Conservation (phyloP, 2,329 filamentous ascomycete species). For the Periconia sp. region DNA sequence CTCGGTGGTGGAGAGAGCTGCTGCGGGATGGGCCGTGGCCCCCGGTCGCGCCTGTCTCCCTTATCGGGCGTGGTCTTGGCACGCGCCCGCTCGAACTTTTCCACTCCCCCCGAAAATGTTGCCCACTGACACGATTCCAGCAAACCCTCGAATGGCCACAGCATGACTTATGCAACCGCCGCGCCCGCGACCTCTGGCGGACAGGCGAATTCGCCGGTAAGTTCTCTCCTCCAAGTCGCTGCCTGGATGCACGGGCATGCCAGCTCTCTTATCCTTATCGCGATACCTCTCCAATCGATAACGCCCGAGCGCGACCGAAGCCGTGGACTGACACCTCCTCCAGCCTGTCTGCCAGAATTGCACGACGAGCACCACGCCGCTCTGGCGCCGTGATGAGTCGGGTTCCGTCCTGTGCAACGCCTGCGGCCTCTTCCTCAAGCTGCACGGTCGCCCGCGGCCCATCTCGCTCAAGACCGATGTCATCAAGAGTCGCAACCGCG, state of each 20-base stretch:
- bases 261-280: constrained; percentile 55
- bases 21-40: constrained; percentile 21
- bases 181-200: constrained; percentile 70
- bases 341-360: constrained; percentile 98
- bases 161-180: constrained; percentile 67
- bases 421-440: constrained; percentile 95
- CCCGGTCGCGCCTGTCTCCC: constrained; percentile 25
- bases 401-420: constrained; percentile 98
- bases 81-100: constrained; percentile 40
- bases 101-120: no score
- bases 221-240: constrained; percentile 26
- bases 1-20: no score
- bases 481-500: constrained; percentile 98
- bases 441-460: constrained; percentile 89
- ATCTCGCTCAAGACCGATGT: constrained; percentile 99
- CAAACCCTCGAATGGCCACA: constrained; percentile 55
- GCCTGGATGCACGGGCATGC: background rate
- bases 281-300: constrained; percentile 46
- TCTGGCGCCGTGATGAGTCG: constrained; percentile 97
- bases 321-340: constrained; percentile 55
- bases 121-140: constrained; percentile 34
- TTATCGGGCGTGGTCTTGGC: constrained; percentile 42
- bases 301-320: constrained; percentile 21
- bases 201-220: constrained; percentile 65
- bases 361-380: constrained; percentile 89